Evolutionary conservation across 106 monocot genomes (phyloP).

Genomic region (Phalaenopsis equestris): DNA sequence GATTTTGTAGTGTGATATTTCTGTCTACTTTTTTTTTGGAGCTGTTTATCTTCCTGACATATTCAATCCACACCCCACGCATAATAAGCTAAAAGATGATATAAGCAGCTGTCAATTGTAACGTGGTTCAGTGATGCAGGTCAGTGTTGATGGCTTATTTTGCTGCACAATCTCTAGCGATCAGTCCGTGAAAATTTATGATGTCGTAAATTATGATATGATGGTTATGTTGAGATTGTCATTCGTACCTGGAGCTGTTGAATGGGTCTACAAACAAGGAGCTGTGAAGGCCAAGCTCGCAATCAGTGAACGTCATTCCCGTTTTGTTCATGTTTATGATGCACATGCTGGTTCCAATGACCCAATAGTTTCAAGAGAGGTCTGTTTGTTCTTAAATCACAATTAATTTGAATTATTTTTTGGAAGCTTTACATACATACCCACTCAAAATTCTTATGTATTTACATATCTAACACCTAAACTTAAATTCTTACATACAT

Average conservation of each 20-base stretch:
- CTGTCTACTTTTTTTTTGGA: not conserved
- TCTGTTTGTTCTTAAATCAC: constrained; percentile 12
- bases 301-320: constrained; percentile 60
- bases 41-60: not conserved
- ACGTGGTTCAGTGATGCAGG: constrained; percentile 65
- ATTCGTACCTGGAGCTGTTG: constrained; percentile 64
- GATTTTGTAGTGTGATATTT: not conserved
- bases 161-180: constrained; percentile 97
- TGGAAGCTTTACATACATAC: no score
- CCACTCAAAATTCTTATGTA: no score
- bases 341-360: constrained; percentile 74
- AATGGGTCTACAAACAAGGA: constrained; percentile 90
- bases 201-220: constrained; percentile 99
- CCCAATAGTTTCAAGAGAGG: constrained; percentile 80
- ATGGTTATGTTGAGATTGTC: constrained; percentile 92
- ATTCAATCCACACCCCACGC: not conserved
- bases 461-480: no score
- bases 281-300: constrained; percentile 93
- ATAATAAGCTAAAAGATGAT: not conserved
- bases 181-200: constrained; percentile 86
- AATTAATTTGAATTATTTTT: not conserved
- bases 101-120: constrained; percentile 30
- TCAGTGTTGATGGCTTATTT: constrained; percentile 86
- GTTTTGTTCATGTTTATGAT: constrained; percentile 78
- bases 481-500: no score